These are phyloP conservation scores for Phytophthora crassamura DNA, from an alignment of 352 stramenopile genomes.

Conservation along the genomic window DNA sequence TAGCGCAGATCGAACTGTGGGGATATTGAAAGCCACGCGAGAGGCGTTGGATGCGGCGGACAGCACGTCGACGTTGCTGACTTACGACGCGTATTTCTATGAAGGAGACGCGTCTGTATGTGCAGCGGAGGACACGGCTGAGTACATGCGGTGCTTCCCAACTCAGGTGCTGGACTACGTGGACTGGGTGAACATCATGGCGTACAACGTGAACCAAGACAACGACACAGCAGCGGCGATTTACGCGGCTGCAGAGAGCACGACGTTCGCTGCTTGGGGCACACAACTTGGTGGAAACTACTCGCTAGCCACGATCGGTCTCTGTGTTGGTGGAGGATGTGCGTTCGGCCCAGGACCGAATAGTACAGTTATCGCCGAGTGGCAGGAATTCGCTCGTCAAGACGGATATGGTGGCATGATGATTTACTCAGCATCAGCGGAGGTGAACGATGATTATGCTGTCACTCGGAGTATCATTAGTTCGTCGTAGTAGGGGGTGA, in stretches of 20 bases:
- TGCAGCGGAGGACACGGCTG: conserved; percentile 38
- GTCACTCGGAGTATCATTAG: conserved; percentile 59
- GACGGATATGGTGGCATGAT: conserved; percentile 68
- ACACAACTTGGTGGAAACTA: conserved; percentile 54
- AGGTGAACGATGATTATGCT: conserved; percentile 56
- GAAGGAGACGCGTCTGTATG: conserved; percentile 65
- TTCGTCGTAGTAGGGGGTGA: neutral
- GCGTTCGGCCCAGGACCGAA: conserved; percentile 75
- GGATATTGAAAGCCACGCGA: conserved; percentile 56
- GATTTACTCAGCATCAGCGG: conserved; percentile 72
- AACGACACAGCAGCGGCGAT: conserved; percentile 44
- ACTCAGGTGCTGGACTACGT: conserved; percentile 54
- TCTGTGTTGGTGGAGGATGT: conserved; percentile 59
- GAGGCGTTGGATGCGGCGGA: conserved; percentile 43
- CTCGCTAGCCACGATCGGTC: conserved; percentile 57
- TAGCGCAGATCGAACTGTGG: conserved; percentile 52
- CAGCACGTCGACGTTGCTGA: conserved; percentile 50
- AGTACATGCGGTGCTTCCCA: conserved; percentile 73
- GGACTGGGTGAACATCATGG: conserved; percentile 88
- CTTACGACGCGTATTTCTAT: conserved; percentile 80
- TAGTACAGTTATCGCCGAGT: conserved; percentile 53
- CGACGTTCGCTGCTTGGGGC: conserved; percentile 66
- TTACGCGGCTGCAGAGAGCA: conserved; percentile 58
- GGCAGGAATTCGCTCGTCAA: conserved; percentile 51
- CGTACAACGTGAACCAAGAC: conserved; percentile 78